Evolutionary conservation across 352 stramenopile genomes (phyloP), one percentile per base, ranked within the genome.

Genomic region (Phytopythium mirpurense): DNA sequence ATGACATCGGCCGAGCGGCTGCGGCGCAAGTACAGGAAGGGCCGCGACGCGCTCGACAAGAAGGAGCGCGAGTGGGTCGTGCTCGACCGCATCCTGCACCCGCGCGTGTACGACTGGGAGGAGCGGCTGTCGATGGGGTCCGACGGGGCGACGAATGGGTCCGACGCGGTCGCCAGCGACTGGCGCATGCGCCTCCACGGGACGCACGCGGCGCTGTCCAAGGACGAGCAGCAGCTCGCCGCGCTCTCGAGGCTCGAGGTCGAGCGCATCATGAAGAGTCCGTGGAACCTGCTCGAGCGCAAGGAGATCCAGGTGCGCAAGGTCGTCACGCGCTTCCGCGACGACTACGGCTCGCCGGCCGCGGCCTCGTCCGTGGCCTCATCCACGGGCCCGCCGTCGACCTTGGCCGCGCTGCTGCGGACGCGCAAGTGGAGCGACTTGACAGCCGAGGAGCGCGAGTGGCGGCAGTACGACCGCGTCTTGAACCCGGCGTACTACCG

Each of bases 21-120:
- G 21, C 67, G 82, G 4, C 75, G 82, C 10, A 93, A 93, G 43
- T 93, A 93, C 75, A 93, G 88, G 51, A 89, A 85, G 54, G 74
- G 67, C 3, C 53, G 56, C 12, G 73, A 86, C 5, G 53, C 63
- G 21, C 54, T 93, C 3, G 69, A 87, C 27, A 86, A 88, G 54
- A 84, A 78, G 40, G 82, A 93, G 62, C 73, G 82, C 27, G 77
- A 88, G 58, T 93, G 82, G 82, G 58, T 93, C 7, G 16, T 93
- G 4, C 51, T 93, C 1, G 82, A 93, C 54, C 77, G 82, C 12
- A 84, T 90, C 32, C 51, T 83, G 10, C 65, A 87, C 24, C 79
- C 82, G 9, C 62, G 67, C 19, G 43, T 74, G 42, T 93, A 90
- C 62, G 67, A 81, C 11, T 93, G 79, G 82, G 82, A 93, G 26